Evolutionary conservation across 208 protist genomes (phyloP), one percentile per base, ranked within the genome.

Genomic region (Eutreptiella sp.): DNA sequence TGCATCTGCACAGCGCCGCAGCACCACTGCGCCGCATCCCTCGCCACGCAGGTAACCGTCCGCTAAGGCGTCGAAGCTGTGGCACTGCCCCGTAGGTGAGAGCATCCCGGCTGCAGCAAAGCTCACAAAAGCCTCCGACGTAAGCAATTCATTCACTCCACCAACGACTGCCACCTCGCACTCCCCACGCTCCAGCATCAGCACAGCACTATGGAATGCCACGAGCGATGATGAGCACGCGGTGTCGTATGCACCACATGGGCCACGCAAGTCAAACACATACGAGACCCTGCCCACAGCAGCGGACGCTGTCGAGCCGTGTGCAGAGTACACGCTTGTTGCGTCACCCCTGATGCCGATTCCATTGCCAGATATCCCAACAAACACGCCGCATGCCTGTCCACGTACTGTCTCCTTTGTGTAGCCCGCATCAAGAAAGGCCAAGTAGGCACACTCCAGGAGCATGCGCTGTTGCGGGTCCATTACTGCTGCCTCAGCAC

Each of bases 31-130:
- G n/a, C 60, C 73, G 38, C 34, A 28, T 41, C 83, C 80, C 63
- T 89, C 83, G 7, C 38, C 45, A 4, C 75, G 45, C 4, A 60
- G 67, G 64, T 82, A 89, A 9, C 83, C 83, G 62, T 89, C 64
- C 1, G 81, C 83, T 11, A n/a, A 0, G 7, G 53, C 50, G 39
- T 78, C 74, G 38, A 88, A 84, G 2, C 78, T 73, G 23, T 72
- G 28, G 66, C 81, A 88, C n/a, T 63, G 62, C 9, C 75, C 83
- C 38, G 68, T n/a, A 0, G 32, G 9, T 0, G 73, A 68, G 26
- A n/a, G 4, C 3, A 16, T 28, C 32, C 48, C 48, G n/a, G n/a
- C n/a, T n/a, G n/a, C n/a, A n/a, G n/a, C n/a, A n/a, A n/a, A n/a
- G n/a, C n/a, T n/a, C 9, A 38, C 48, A 39, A 70, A 63, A n/a